Conservation (phyloP, 2,329 filamentous ascomycete genomes). For the Amauroascus verrucosus region DNA sequence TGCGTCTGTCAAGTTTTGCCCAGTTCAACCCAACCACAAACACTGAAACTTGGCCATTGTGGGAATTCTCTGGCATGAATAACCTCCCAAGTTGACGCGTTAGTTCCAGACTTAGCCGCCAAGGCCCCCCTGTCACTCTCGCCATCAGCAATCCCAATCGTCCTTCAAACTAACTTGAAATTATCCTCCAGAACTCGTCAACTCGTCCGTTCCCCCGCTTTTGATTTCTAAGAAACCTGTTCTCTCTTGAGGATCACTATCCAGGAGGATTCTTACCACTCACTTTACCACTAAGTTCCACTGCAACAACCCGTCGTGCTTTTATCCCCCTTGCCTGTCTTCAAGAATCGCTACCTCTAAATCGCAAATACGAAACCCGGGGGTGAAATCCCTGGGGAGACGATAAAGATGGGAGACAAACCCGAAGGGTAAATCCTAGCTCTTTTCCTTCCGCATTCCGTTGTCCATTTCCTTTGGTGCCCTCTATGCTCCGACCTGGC, state of each 20-base stretch:
- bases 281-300: neutral
- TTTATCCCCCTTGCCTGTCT: neutral
- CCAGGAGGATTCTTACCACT: neutral
- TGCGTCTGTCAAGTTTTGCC: neutral
- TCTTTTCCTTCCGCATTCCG: neutral
- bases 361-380: neutral
- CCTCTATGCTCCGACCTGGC: neutral
- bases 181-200: neutral
- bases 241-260: neutral
- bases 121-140: neutral
- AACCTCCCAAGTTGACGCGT: neutral
- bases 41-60: neutral
- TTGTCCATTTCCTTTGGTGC: neutral
- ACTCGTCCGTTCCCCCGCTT: neutral
- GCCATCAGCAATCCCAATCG: neutral
- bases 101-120: neutral
- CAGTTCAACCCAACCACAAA: neutral
- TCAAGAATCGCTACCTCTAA: neutral
- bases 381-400: constrained; percentile 10
- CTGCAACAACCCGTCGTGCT: neutral
- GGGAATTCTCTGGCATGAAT: neutral
- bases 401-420: constrained; percentile 24
- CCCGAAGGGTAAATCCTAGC: constrained; percentile 19
- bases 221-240: neutral
- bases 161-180: neutral